A percentile compares a stretch with the other conserved stretches of the same genome.
These are phyloP conservation scores for Pontederia crassipes DNA, from an alignment of 176 grass and related monocot species.

Conservation along the genomic window DNA sequence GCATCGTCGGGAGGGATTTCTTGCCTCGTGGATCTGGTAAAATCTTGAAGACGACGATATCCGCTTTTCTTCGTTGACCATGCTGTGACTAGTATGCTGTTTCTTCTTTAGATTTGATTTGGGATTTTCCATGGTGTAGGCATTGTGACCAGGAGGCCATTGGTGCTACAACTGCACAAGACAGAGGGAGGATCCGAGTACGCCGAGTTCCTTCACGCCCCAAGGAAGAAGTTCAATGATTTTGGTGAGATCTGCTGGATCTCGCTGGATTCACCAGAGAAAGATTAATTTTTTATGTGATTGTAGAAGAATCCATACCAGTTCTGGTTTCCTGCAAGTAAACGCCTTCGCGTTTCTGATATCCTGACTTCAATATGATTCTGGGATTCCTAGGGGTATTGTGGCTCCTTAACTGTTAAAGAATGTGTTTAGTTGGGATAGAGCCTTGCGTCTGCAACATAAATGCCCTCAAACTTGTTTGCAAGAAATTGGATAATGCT, in stretches of 20 bases:
- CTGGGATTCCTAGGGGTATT: too few species aligned
- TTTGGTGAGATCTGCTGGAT: constrained; percentile 42
- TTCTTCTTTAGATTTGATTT: constrained; percentile 13
- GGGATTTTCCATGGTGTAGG: constrained; percentile 29
- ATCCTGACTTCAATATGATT: too few species aligned
- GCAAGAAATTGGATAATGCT: too few species aligned
- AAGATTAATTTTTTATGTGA: not conserved
- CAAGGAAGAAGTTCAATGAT: constrained; percentile 64
- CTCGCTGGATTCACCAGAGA: too few species aligned
- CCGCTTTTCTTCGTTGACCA: not conserved
- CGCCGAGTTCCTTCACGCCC: constrained; percentile 84
- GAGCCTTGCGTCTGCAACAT: too few species aligned
- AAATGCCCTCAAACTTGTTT: too few species aligned
- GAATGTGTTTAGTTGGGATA: too few species aligned
- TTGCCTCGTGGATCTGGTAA: constrained; percentile 99
- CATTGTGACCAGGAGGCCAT: constrained; percentile 90
- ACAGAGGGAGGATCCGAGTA: constrained; percentile 73
- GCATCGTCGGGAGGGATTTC: constrained; percentile 98
- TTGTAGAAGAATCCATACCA: too few species aligned
- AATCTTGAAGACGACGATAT: not conserved
- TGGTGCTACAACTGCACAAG: constrained; percentile 97
- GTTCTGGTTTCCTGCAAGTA: too few species aligned
- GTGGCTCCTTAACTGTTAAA: too few species aligned
- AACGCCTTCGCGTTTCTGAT: too few species aligned
- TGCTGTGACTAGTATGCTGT: too few species aligned